Evolutionary conservation across 768 basidiomycete genomes (phyloP), one percentile per base, ranked within the genome.

Genomic region (Coprinopsis sp.): DNA sequence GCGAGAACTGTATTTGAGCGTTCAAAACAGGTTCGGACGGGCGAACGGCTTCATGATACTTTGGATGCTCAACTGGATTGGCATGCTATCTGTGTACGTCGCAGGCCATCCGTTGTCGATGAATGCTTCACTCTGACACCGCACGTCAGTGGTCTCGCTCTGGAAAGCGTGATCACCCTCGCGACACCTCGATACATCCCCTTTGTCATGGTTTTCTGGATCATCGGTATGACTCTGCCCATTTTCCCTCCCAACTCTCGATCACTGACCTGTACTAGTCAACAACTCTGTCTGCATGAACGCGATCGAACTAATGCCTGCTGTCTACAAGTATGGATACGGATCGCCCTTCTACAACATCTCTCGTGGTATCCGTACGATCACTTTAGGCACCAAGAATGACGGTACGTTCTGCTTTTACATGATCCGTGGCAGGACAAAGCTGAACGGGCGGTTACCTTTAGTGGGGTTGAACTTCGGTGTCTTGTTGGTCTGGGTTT

Each of bases 271-370:
- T 33, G 4, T 14, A 28, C 12, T 33, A 84, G 80, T 63, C 18
- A 84, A 85, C 53, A 79, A 83, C 23, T 77, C 83, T 0, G 80
- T 85, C 7, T 72, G 72, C 29, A 62, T 73, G 37, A 73, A 71
- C 55, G 85, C 87, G 0, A 71, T 85, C 33, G 73, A 78, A 41
- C 60, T 78, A 1, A 64, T 85, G 1, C 83, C 84, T 0, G 53
- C 53, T 30, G 50, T 87, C 47, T 86, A 73, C 63, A 73, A 70
- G 38, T 87, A 87, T 49, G 87, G 84, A 1, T 84, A 79, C 52
- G 84, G 77, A 0, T 71, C 70, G 52, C 87, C 87, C 1, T 87
- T 89, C 57, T 87, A 84, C 59, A 84, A 87, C 54, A 68, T 87
- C 23, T 78, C 81, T 12, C 63, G 68, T 30, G 77, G 82, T 1